Evolutionary conservation across 441 rosid species (phyloP), one percentile per base, ranked within the genome.

Genomic region (Euphorbia schlechtendalii): DNA sequence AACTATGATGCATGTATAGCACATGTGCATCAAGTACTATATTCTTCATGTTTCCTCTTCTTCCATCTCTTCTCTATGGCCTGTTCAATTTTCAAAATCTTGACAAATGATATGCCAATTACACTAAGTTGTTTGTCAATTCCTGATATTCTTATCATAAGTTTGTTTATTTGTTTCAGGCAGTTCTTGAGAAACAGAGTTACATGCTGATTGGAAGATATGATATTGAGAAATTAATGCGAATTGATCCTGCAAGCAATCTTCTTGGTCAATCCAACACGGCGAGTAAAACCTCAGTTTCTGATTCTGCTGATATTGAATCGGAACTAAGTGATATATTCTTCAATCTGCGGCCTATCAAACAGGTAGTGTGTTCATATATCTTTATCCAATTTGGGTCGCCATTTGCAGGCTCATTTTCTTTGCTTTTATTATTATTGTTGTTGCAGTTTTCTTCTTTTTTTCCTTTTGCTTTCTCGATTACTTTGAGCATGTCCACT

Each of bases 101-200:
- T 34, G 40, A 34, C 40, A 34, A 34, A 34, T 5, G 40, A 34
- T 34, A 34, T 5, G 40, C 40, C 40, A 34, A 5, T 8, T 34
- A 34, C 40, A 34, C 40, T 34, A 34, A 34, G 40, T 34, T 34
- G 10, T 34, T 34, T 5, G 10, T 34, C 10, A 34, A 63, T 24
- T 40, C 41, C 59, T 36, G 10, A 64, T 40, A 30, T 54, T 63
- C 13, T 55, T 41, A 41, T 28, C 18, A 34, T 34, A 56, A 22
- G 20, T 17, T 18, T 38, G 57, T 28, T 65, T 70, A 32, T 41
- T 32, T 69, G 45, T 61, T 73, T 68, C 89, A 95, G 99, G 98
- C 99, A 59, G 98, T 95, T 78, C 92, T 95, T 66, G 97, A 95
- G 83, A 95, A 92, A 83, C 97, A 84, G 76, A 95, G 98, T 79